Evolutionary conservation across 1,284 basidiomycete species (phyloP).

Genomic region (Golubevia pallescens): DNA sequence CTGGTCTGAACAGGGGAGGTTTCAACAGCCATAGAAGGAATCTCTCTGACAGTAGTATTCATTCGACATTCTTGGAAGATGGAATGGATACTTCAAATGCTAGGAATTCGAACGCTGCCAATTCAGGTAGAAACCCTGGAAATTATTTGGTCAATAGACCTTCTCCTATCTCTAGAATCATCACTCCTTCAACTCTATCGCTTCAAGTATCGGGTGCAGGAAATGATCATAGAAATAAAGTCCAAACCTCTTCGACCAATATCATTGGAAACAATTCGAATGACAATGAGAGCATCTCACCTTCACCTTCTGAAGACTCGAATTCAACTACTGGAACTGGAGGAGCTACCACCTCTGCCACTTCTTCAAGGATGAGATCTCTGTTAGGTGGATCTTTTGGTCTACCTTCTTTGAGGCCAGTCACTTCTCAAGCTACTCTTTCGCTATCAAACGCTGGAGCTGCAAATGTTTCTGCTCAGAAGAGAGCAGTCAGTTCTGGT

Average conservation of each 20-base stretch:
- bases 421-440: not conserved
- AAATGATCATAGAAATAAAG: constrained; percentile 5
- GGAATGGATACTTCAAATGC: not conserved
- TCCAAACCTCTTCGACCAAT: not conserved
- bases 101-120: not conserved
- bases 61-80: constrained; percentile 50
- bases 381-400: not conserved
- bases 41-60: constrained; percentile 54
- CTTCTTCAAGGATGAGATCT: not conserved
- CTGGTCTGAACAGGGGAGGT: constrained; percentile 10
- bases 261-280: not conserved
- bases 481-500: not conserved
- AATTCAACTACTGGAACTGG: constrained; percentile 3
- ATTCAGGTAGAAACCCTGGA: not conserved
- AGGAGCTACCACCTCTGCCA: not conserved
- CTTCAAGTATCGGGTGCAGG: constrained; percentile 18
- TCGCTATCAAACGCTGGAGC: not conserved
- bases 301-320: constrained; percentile 10
- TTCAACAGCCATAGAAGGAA: constrained; percentile 38
- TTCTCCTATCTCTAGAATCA: constrained; percentile 38
- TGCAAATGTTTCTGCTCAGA: not conserved
- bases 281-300: not conserved
- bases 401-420: not conserved
- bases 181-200: constrained; percentile 47
- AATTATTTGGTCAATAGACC: constrained; percentile 9